Conservation (phyloP, 352 stramenopile genomes). For the Thraustotheca clavata region DNA sequence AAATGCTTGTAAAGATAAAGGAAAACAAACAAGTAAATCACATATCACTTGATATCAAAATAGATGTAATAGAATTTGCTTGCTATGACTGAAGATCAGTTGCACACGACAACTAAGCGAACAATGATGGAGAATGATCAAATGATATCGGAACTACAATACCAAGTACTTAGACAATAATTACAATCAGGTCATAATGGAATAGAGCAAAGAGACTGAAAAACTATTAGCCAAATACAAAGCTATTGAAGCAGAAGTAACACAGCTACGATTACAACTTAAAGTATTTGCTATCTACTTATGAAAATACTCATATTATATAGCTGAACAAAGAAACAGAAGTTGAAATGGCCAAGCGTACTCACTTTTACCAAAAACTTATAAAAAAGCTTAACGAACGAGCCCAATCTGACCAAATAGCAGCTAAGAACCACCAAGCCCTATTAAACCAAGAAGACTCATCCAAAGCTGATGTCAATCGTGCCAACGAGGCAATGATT, state of each 20-base stretch:
- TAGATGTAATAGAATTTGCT: conserved; percentile 43
- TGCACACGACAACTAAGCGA: conserved; percentile 58
- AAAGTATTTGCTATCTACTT: conserved; percentile 30
- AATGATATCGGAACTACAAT: conserved; percentile 53
- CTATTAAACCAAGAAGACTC: background rate
- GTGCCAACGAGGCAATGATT: conserved; percentile 20
- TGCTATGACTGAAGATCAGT: conserved; percentile 49
- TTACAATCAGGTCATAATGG: conserved; percentile 25
- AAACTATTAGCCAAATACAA: conserved; percentile 42
- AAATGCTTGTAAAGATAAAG: conserved; percentile 47
- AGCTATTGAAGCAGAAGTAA: conserved; percentile 37
- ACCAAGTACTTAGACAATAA: conserved; percentile 14
- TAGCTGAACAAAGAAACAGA: conserved; percentile 34
- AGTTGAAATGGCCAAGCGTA: conserved; percentile 48
- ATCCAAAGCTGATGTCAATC: conserved; percentile 18
- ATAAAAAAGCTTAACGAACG: conserved; percentile 39
- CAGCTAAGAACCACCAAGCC: background rate
- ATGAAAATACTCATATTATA: background rate
- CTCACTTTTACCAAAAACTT: conserved; percentile 63
- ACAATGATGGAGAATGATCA: conserved; percentile 78
- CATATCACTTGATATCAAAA: conserved; percentile 19
- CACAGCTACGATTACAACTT: conserved; percentile 37
- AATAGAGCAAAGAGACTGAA: conserved; percentile 57
- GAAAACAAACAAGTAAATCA: conserved; percentile 25
- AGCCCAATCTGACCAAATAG: conserved; percentile 6